A percentile compares a stretch with the other conserved stretches of the same genome.
Conservation (phyloP, 148 eudicot genomes). For the Gaultheria prostrata region DNA sequence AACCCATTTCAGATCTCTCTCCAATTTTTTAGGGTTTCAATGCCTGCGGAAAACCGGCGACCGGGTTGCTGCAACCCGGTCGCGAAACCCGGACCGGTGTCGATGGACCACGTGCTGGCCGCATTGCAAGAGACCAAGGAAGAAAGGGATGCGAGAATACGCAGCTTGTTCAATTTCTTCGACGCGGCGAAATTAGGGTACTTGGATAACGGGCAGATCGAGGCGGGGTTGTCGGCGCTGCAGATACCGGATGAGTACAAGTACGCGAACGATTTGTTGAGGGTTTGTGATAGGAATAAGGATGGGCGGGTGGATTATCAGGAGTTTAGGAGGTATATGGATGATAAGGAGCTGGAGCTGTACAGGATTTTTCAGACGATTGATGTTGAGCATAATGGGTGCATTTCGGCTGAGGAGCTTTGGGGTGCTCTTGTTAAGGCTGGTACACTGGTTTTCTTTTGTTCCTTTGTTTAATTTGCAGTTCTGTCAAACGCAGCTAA, state of each 20-base stretch:
- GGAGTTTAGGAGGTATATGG: constrained; percentile 93
- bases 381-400: constrained; percentile 97
- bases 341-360: constrained; percentile 92
- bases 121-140: constrained; percentile 81
- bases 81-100: constrained; percentile 59
- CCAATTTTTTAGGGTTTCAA: neutral
- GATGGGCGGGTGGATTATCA: constrained; percentile 87
- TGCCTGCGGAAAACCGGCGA: constrained; percentile 19
- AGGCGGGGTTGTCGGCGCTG: constrained; percentile 67
- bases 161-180: constrained; percentile 65
- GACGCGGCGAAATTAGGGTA: constrained; percentile 62
- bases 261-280: constrained; percentile 83
- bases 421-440: constrained; percentile 95
- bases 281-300: constrained; percentile 72
- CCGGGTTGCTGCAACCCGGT: constrained; percentile 65
- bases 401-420: constrained; percentile 92
- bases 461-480: neutral
- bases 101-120: constrained; percentile 78
- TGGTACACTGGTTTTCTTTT: constrained; percentile 43
- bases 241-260: constrained; percentile 85
- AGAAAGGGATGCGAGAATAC: constrained; percentile 72
- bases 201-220: constrained; percentile 65
- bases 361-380: constrained; percentile 90
- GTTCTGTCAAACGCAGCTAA: neutral
- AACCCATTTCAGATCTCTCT: constrained; percentile 16